Percentiles rank a stretch among this genome's conserved stretches.
These are phyloP conservation scores for Podaxis pistillaris DNA, from an alignment of 768 basidiomycete genomes.

Conservation along the genomic window DNA sequence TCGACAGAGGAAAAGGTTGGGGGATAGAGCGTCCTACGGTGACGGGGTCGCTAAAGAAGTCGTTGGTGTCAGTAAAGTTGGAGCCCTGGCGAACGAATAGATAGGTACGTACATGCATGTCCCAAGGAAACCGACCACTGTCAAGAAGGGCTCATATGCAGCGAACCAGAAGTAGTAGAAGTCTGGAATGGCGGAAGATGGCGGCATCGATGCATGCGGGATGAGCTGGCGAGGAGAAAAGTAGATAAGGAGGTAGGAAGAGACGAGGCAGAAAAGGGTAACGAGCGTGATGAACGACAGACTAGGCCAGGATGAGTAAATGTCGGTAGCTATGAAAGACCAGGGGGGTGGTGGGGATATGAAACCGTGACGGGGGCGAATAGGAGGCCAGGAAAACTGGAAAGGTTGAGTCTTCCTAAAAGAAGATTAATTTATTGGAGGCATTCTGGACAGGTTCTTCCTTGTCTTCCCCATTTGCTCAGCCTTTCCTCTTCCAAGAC, in stretches of 20 bases:
- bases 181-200: constrained; percentile 64
- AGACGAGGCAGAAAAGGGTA: constrained; percentile 3
- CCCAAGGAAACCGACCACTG: constrained; percentile 63
- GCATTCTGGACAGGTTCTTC: not conserved
- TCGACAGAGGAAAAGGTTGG: not conserved
- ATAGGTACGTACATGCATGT: constrained; percentile 42
- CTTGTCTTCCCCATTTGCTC: constrained; percentile 1
- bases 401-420: not conserved
- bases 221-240: constrained; percentile 14
- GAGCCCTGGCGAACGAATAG: not conserved
- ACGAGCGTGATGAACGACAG: constrained; percentile 1
- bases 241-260: constrained; percentile 8
- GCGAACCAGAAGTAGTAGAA: constrained; percentile 75
- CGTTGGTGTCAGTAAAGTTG: not conserved
- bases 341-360: constrained; percentile 19
- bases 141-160: constrained; percentile 70
- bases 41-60: constrained; percentile 52
- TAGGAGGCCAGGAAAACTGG: not conserved
- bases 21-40: constrained; percentile 36
- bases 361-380: constrained; percentile 3
- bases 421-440: not conserved
- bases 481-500: not conserved
- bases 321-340: not conserved
- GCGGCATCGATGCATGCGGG: constrained; percentile 28
- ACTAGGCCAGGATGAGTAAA: not conserved